Conservation (phyloP, 495 filamentous ascomycete species). For the Penicillium paxilli region DNA sequence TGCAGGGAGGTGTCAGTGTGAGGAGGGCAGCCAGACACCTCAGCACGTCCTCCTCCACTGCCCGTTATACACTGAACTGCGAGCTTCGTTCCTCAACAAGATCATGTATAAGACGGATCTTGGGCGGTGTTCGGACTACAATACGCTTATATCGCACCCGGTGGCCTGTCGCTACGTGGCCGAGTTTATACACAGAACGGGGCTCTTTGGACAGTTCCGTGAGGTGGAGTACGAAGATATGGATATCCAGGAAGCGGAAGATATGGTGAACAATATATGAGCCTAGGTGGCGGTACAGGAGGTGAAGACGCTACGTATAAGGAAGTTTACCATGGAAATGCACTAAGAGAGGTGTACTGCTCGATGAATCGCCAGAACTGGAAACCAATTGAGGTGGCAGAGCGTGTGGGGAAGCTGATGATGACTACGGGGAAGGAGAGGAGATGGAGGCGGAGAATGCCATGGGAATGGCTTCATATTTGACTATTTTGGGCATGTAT, state of each 20-base stretch:
- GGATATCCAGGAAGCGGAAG: no score
- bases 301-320: neutral
- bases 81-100: neutral
- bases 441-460: no score
- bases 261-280: no score
- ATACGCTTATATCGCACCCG: neutral
- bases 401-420: no score
- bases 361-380: neutral
- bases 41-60: neutral
- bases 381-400: neutral
- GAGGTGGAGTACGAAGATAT: neutral
- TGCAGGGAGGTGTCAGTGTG: neutral
- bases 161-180: neutral
- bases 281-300: neutral
- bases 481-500: no score
- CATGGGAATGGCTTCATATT: no score
- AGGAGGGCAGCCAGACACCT: neutral
- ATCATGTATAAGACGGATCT: neutral
- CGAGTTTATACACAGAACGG: neutral
- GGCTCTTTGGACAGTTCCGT: neutral
- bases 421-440: no score
- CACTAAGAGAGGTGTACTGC: neutral
- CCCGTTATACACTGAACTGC: neutral
- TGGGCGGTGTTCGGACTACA: neutral
- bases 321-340: neutral